Percentiles rank a stretch among this genome's conserved stretches.
phyloP scores from a whole-genome alignment of 495 filamentous ascomycete genomes.

The Aspergillus baeticus region DNA sequence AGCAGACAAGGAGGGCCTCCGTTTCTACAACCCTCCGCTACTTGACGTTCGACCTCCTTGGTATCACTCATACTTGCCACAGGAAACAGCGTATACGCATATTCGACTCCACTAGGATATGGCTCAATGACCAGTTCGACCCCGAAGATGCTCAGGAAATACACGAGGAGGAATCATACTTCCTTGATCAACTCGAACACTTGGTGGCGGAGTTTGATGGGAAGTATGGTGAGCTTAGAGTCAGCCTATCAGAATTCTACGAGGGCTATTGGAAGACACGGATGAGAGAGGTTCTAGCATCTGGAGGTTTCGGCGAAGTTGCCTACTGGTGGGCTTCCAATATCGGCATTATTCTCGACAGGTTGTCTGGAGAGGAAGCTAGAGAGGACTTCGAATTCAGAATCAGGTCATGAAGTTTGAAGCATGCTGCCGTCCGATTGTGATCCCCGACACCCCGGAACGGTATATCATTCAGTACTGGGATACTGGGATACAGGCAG shows the following conservation, averaged over 20 bases:
- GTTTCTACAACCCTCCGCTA: background rate
- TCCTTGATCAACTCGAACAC: background rate
- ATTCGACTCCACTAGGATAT: background rate
- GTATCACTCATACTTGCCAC: background rate
- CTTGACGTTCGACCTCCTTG: background rate
- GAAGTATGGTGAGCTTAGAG: background rate
- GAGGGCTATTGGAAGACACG: background rate
- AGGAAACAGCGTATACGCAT: background rate
- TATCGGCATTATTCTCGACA: background rate
- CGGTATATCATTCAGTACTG: no score
- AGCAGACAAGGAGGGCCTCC: background rate
- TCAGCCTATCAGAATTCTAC: background rate
- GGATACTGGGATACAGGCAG: no score
- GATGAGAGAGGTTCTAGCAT: background rate
- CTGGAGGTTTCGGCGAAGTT: background rate
- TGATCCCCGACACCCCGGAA: no score
- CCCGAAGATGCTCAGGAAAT: background rate
- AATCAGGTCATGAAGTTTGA: no score
- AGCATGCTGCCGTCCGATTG: no score
- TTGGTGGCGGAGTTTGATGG: background rate
- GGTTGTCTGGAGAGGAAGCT: no score
- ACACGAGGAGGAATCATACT: background rate
- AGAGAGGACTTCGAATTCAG: no score
- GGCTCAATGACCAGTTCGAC: background rate
- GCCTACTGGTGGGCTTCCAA: background rate